A percentile compares a stretch with the other conserved stretches of the same genome.
These are phyloP conservation scores for Annulohypoxylon moriforme DNA, from an alignment of 495 filamentous ascomycete species.

Conservation along the genomic window DNA sequence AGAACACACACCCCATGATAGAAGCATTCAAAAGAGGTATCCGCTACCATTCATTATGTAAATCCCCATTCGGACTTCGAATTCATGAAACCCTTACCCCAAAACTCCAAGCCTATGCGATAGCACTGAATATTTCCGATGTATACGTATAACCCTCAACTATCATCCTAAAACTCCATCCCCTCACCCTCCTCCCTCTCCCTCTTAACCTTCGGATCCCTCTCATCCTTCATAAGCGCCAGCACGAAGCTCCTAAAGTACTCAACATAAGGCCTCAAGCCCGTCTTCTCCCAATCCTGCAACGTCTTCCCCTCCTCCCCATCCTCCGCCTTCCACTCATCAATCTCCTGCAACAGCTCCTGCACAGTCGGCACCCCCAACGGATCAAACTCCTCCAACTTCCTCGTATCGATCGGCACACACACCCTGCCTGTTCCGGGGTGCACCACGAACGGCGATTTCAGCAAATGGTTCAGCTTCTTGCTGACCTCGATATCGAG, in stretches of 20 bases:
- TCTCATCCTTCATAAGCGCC: conserved; percentile 83
- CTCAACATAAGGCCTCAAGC: conserved; percentile 91
- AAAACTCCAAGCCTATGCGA: conserved; percentile 32
- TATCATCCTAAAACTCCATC: conserved; percentile 73
- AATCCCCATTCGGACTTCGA: conserved; percentile 17
- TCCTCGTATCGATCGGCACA: conserved; percentile 84
- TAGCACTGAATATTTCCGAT: conserved; percentile 3
- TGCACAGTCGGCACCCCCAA: conserved; percentile 87
- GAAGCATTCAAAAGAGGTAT: background rate
- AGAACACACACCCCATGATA: background rate
- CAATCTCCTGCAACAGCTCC: conserved; percentile 81
- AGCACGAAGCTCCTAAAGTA: conserved; percentile 86
- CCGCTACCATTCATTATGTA: background rate
- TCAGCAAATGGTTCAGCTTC: conserved; percentile 96
- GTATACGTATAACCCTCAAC: background rate
- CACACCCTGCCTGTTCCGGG: conserved; percentile 93
- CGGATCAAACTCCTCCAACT: conserved; percentile 85
- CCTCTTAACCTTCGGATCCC: conserved; percentile 76
- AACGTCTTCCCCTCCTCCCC: conserved; percentile 55
- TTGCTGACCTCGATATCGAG: conserved; percentile 97
- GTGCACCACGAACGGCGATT: conserved; percentile 95
- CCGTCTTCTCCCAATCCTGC: conserved; percentile 96
- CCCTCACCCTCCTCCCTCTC: conserved; percentile 63
- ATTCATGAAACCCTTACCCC: conserved; percentile 1
- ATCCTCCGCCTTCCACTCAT: conserved; percentile 65